Base-by-base conservation (phyloP, 164 flowering plant genomes). In the Akebia trifoliata region DNA sequence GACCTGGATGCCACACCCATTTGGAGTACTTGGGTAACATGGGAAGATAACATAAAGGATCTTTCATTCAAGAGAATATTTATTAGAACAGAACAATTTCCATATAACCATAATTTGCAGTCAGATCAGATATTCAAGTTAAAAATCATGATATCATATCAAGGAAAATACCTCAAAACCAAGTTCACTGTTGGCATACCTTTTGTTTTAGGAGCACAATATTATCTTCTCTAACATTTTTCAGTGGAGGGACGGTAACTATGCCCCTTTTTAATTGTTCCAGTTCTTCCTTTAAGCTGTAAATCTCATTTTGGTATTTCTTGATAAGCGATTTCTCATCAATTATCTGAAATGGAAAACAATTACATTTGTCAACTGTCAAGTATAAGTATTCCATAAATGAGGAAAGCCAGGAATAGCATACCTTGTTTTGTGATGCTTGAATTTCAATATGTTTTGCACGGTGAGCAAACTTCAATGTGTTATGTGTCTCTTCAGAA, bases 321-420 rank as follows among this genome's bases (percentile, higher is more conserved):
- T 93, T 93, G 59, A 93, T 93, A 26, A 93, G 88, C 43, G 99
- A 93, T 68, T 90, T 87, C 76, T 93, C 99, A 71, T 93, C 99
- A 60, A 93, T 83, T 48, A 93, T 93, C 99, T 93, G 84, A 77
- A 77, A 29, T 18, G 40, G 31, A 29, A 45, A 11, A 37, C 17
- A 55, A 52, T 69, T 61, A 24, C 40, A 38, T 57, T 46, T 28
- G 32, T 60, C 54, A 57, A 25, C 9, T 55, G 30, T 38, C 62
- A 52, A 15, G 47, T 8, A 54, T 22, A 14, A 34, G 50, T 38
- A 50, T 42, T 42, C 31, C 36, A 50, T 7, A 28, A n/a, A 40
- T 44, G 22, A 43, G 42, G 25, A 57, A 62, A 39, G 45, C 22
- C 3, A 35, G 20, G 48, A 58, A 11, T 39, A 48, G 2, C 34